Evolutionary conservation across 148 eudicot species (phyloP).

Genomic region (Fallopia convolvulus): DNA sequence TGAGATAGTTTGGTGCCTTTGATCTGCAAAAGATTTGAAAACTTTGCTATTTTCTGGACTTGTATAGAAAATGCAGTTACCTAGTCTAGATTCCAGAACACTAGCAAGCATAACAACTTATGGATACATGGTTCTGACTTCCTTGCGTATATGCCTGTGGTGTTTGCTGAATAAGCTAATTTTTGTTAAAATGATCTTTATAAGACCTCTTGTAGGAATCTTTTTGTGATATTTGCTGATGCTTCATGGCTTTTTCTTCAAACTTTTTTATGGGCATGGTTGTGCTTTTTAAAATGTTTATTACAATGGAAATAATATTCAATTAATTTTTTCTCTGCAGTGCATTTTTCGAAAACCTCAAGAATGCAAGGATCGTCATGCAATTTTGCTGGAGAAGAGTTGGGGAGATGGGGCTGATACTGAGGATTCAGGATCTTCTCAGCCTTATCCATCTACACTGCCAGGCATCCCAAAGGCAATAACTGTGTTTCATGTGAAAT

Average conservation of each 20-base stretch:
- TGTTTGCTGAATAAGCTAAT: neutral
- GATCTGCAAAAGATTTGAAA: neutral
- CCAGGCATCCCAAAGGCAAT: slow-evolving; percentile 97
- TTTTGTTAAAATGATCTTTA: neutral
- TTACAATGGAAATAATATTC: neutral
- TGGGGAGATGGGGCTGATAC: slow-evolving; percentile 94
- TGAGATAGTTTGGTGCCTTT: neutral
- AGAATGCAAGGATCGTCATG: slow-evolving; percentile 92
- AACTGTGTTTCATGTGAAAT: neutral
- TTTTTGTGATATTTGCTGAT: neutral
- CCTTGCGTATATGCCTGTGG: neutral
- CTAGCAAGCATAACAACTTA: neutral
- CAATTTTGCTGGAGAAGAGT: slow-evolving; percentile 59
- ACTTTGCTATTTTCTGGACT: neutral
- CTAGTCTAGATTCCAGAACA: neutral
- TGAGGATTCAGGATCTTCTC: slow-evolving; percentile 95
- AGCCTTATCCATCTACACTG: slow-evolving; percentile 84
- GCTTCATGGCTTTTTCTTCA: neutral
- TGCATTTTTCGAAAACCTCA: slow-evolving; percentile 68
- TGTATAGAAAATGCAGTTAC: neutral
- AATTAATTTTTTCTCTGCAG: slow-evolving; percentile 27
- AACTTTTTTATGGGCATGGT: neutral
- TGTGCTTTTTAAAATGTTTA: neutral
- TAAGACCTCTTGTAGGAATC: neutral
- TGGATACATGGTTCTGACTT: neutral